Evolutionary conservation across 192 early-diverging fungal species (phyloP).

Genomic region (Podila epicladia): DNA sequence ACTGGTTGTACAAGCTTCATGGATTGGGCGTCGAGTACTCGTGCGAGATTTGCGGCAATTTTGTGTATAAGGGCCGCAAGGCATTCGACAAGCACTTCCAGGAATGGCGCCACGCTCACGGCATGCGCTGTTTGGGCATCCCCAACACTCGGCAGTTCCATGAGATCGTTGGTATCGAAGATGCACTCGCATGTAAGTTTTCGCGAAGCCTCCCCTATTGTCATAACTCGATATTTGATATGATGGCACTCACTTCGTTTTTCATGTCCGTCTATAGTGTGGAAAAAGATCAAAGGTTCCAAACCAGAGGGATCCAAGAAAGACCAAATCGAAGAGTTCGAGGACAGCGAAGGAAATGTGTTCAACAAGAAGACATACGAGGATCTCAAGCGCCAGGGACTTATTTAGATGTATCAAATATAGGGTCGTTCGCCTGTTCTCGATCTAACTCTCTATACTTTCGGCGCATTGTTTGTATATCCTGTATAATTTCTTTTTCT

Average conservation of each 20-base stretch:
- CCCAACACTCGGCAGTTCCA: slow-evolving; percentile 92
- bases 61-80: slow-evolving; percentile 94
- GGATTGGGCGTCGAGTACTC: slow-evolving; percentile 93
- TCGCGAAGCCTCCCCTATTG: too few relatives aligned
- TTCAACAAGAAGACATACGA: slow-evolving; percentile 89
- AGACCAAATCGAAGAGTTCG: slow-evolving; percentile 92
- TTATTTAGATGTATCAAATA: slow-evolving; percentile 60
- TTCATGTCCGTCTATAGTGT: slow-evolving; percentile 60
- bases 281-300: slow-evolving; percentile 83
- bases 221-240: not conserved
- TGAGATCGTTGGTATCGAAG: slow-evolving; percentile 89
- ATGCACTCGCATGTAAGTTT: slow-evolving; percentile 86
- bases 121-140: slow-evolving; percentile 92
- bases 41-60: slow-evolving; percentile 97
- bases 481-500: too few relatives aligned
- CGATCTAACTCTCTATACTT: too few relatives aligned
- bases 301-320: slow-evolving; percentile 74
- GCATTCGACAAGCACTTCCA: slow-evolving; percentile 97
- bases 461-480: too few relatives aligned
- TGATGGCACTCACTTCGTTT: not conserved
- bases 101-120: slow-evolving; percentile 95
- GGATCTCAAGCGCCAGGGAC: slow-evolving; percentile 85
- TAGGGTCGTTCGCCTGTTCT: too few relatives aligned
- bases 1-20: slow-evolving; percentile 98
- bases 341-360: slow-evolving; percentile 86